A percentile compares a stretch with the other conserved stretches of the same genome.
These are phyloP conservation scores for Aureobasidium lini DNA, from an alignment of 2,329 filamentous ascomycete genomes.

Conservation along the genomic window DNA sequence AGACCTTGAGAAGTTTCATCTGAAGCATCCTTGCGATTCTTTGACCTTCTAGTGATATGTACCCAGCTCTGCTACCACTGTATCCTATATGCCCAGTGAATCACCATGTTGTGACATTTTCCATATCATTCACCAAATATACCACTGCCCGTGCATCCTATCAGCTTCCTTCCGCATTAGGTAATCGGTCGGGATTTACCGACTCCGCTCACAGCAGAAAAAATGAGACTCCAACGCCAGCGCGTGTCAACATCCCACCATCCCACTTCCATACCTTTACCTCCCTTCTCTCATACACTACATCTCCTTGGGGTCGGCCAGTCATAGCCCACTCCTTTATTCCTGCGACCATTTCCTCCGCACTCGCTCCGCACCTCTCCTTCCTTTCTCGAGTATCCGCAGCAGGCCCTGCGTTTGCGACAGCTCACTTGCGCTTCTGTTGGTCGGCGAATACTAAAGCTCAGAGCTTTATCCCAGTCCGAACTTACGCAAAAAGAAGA, in stretches of 20 bases:
- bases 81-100: too few species aligned
- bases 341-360: constrained; percentile 22
- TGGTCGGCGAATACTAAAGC: constrained; percentile 15
- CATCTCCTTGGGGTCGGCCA: constrained; percentile 19
- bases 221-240: constrained; percentile 1
- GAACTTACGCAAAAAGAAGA: constrained; percentile 56
- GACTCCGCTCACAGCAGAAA: constrained; percentile 5
- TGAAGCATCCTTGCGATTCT: too few species aligned
- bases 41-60: too few species aligned
- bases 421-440: constrained; percentile 15
- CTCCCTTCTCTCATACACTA: background rate
- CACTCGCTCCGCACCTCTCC: constrained; percentile 20
- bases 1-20: too few species aligned
- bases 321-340: constrained; percentile 23
- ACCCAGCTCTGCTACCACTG: too few species aligned
- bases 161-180: constrained; percentile 1
- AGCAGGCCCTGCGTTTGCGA: constrained; percentile 29
- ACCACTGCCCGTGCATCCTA: background rate
- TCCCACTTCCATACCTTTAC: background rate
- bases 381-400: constrained; percentile 19
- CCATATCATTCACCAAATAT: too few species aligned
- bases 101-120: too few species aligned
- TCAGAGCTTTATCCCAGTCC: constrained; percentile 12
- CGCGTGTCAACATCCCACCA: constrained; percentile 1
- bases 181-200: background rate